Evolutionary conservation across 768 basidiomycete genomes (phyloP), one percentile per base, ranked within the genome.

Genomic region (Rhodotorula taiwanensis): DNA sequence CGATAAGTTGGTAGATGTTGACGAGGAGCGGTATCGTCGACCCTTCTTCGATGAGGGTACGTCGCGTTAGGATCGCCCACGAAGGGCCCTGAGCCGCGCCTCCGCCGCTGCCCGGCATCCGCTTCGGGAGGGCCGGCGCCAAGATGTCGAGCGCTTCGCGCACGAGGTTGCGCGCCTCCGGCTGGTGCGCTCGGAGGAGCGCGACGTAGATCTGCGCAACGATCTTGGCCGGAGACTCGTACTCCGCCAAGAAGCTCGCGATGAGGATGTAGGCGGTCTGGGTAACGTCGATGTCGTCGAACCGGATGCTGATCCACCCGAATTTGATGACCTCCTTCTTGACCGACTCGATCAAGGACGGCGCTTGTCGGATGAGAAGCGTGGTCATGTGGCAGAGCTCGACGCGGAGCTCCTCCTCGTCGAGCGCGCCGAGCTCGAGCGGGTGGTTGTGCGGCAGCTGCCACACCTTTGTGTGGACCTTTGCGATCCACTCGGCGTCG

Each of bases 291-390:
- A 86, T 82, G 74, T 98, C 95, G 45, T 94, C 89, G 58, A 85
- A 55, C 10, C 81, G 82, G 69, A 93, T 88, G 71, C 86, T 88
- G 43, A 57, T 82, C 91, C 91, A 97, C 25, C 90, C 89, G 60
- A 87, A 87, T 74, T 87, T 88, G 78, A 97, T 92, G 69, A 98
- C 84, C 63, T 93, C 89, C 75, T 92, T 97, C 76, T 87, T 84
- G 42, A 82, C 83, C 49, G 89, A 86, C 62, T 83, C 83, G 47
- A 95, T 79, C n/a, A 89, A 76, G n/a, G 83, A 78, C 4, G 85
- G 81, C 68, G 89, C 92, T 71, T 86, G 81, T 63, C 93, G 87
- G 7, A 98, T 86, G 64, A 99, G 81, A 39, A 90, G 80, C 0
- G 87, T 90, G 9, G 93, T 91, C 72, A 98, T 78, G 71, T 93